Conservation (phyloP, 2,329 filamentous ascomycete species). For the Fusarium floridanum region DNA sequence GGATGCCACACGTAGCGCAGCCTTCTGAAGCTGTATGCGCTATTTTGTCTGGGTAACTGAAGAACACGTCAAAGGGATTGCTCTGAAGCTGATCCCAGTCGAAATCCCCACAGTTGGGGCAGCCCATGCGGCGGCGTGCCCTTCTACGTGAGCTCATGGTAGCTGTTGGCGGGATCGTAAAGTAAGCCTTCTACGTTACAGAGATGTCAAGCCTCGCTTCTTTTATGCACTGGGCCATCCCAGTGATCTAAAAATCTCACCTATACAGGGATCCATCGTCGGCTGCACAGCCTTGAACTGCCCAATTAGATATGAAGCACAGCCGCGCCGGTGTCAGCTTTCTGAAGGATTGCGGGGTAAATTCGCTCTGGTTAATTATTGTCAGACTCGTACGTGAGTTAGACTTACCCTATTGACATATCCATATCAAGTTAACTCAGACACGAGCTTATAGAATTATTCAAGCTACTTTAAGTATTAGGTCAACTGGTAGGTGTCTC, state of each 20-base stretch:
- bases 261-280: neutral
- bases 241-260: neutral
- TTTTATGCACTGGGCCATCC: too few relatives aligned
- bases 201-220: too few relatives aligned
- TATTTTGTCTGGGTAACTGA: neutral
- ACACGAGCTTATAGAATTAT: neutral
- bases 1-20: slow-evolving; percentile 2
- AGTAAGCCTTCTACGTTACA: too few relatives aligned
- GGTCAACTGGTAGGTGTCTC: too few relatives aligned
- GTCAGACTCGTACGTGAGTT: neutral
- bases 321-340: neutral
- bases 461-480: neutral
- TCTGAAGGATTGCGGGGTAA: neutral
- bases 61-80: neutral
- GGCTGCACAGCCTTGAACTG: neutral
- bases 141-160: neutral
- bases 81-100: slow-evolving; percentile 11
- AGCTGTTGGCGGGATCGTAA: too few relatives aligned
- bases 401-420: too few relatives aligned
- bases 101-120: slow-evolving; percentile 10
- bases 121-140: neutral
- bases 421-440: neutral
- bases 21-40: neutral
- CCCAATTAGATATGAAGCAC: neutral
- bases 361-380: neutral